Base-by-base conservation (phyloP, 2,329 filamentous ascomycete species). In the Cordyceps fumosorosea region DNA sequence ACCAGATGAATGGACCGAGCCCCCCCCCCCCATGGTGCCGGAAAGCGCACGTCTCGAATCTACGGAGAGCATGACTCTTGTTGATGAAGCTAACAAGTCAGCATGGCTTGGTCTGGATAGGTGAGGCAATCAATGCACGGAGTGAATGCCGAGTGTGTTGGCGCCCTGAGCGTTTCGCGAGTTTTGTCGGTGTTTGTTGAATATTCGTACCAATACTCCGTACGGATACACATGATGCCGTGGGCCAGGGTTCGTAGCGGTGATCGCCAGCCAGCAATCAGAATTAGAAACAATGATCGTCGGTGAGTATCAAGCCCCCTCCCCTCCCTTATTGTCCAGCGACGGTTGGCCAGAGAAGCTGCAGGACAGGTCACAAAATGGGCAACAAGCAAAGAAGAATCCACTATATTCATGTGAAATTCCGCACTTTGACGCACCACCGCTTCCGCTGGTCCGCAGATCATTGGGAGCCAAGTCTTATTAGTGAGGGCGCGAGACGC, bases 271-370 rank as follows among this genome's bases (percentile, higher is more conserved):
- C 56, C 47, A 57, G 22, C 32, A 51, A 59, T 59, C 56, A 59
- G 32, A 59, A 59, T 51, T 59, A 51, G 56, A 59, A 50, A 51
- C 56, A 59, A 26, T 26, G 56, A 59, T 59, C 56, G 45, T 32
- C 56, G 42, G 55, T 37, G 44, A 37, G 29, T 26, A 56, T 34
- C 55, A 29, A n/a, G 11, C 16, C 18, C n/a, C 29, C 20, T 22
- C 22, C 26, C n/a, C 18, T 10, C 16, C 29, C 29, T 29, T 11
- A 16, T 45, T 18, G 22, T 44, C 26, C 12, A 45, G n/a, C 37
- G 18, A 16, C n/a, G 20, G 16, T 54, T 54, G 22, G n/a, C 14
- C 34, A 22, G 8, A 20, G 18, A 44, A 44, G n/a, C 52, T n/a
- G 18, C n/a, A 55, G 34, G 11, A 22, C 11, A n/a, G 52, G 18